Evolutionary conservation across 345 rosid genomes (phyloP).

Genomic region (Lenwebbia sp.): DNA sequence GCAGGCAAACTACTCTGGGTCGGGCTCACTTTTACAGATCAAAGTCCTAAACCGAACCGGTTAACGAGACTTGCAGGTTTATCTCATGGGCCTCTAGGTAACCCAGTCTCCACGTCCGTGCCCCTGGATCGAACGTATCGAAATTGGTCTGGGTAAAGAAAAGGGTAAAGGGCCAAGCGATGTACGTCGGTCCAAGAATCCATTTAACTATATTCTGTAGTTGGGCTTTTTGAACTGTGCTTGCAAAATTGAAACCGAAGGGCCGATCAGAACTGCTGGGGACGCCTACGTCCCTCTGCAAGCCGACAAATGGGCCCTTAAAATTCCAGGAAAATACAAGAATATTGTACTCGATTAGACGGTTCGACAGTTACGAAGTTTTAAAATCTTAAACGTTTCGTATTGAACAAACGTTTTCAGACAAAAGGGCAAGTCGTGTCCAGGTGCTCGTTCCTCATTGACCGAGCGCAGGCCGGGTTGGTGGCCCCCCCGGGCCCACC

Average conservation of each 20-base stretch:
- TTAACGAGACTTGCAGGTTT: neutral
- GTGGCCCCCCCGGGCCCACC: neutral
- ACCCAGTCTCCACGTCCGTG: neutral
- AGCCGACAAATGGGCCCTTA: neutral
- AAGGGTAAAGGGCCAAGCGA: constrained; percentile 16
- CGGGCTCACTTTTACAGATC: neutral
- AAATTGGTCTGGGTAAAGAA: neutral
- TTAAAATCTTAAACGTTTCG: neutral
- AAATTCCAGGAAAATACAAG: neutral
- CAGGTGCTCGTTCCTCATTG: neutral
- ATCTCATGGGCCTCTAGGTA: neutral
- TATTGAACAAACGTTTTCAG: neutral
- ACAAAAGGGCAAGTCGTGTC: neutral
- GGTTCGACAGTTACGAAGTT: neutral
- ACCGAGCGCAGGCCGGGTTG: neutral
- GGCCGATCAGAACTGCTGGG: neutral
- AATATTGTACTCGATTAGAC: neutral
- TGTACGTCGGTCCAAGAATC: neutral
- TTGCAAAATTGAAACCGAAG: neutral
- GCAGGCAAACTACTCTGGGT: neutral
- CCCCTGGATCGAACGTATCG: neutral
- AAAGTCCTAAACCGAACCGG: neutral
- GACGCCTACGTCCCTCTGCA: neutral
- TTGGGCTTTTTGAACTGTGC: neutral
- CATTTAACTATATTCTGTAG: neutral